Evolutionary conservation across 805 yeast species (phyloP).

Genomic region (Candida koratica): DNA sequence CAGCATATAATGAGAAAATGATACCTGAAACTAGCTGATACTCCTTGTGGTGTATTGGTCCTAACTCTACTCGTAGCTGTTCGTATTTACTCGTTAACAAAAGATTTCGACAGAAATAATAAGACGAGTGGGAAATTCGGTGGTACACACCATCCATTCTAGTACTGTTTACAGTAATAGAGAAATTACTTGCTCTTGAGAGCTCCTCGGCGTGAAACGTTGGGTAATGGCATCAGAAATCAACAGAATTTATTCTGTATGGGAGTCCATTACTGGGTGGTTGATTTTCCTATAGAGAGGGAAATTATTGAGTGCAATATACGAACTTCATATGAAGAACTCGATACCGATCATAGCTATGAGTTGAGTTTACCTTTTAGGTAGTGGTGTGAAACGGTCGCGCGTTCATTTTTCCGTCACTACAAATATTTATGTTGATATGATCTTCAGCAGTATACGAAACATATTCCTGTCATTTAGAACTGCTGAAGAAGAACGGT

Average conservation of each 20-base stretch:
- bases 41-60: conserved; percentile 17
- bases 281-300: conserved; percentile 38
- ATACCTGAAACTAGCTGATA: no score
- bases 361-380: conserved; percentile 35
- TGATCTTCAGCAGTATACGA: conserved; percentile 71
- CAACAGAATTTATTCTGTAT: conserved; percentile 27
- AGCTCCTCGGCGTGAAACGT: conserved; percentile 54
- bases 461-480: conserved; percentile 78
- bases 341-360: conserved; percentile 61
- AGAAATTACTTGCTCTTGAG: conserved; percentile 44
- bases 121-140: conserved; percentile 62
- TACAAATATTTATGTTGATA: conserved; percentile 14
- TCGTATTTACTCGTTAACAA: conserved; percentile 46
- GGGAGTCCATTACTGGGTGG: conserved; percentile 57
- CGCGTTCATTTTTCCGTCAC: conserved; percentile 5
- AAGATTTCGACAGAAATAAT: conserved; percentile 19
- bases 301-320: conserved; percentile 58
- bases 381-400: neutral
- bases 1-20: no score
- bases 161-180: conserved; percentile 5
- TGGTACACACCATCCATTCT: conserved; percentile 49
- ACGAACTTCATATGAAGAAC: conserved; percentile 47
- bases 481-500: conserved; percentile 80
- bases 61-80: conserved; percentile 40
- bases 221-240: conserved; percentile 58